phyloP scores from a whole-genome alignment of 306 rosid genomes.

The Castanea mollissima region DNA sequence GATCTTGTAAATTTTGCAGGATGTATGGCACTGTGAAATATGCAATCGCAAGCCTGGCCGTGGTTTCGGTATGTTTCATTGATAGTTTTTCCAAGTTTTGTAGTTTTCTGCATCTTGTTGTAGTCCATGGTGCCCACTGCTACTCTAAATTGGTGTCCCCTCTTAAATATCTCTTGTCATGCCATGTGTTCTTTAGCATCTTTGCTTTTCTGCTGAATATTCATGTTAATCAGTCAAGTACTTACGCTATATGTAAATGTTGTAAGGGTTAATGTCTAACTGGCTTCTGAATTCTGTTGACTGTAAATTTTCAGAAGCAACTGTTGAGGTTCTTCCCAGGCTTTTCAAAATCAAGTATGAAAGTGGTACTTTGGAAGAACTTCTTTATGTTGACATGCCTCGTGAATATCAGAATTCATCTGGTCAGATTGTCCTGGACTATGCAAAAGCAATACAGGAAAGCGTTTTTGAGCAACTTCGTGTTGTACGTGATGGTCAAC shows the following conservation, averaged over 20 bases:
- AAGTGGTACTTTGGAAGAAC: conserved; percentile 98
- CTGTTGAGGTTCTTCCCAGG: conserved; percentile 95
- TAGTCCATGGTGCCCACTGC: neutral
- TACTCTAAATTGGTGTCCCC: neutral
- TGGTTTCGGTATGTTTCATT: conserved; percentile 72
- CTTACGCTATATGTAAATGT: conserved; percentile 10
- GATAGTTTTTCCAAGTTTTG: conserved; percentile 8
- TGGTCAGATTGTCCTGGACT: conserved; percentile 94
- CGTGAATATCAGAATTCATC: conserved; percentile 92
- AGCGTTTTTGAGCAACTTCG: conserved; percentile 99
- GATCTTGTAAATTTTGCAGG: conserved; percentile 56
- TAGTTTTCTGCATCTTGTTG: neutral
- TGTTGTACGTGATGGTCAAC: conserved; percentile 99
- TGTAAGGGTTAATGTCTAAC: conserved; percentile 10
- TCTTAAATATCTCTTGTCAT: neutral
- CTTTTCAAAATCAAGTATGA: conserved; percentile 95
- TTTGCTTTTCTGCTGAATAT: neutral
- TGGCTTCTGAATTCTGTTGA: conserved; percentile 18
- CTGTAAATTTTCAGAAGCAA: conserved; percentile 73
- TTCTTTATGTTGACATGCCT: conserved; percentile 96
- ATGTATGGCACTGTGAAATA: conserved; percentile 97
- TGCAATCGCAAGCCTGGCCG: conserved; percentile 99
- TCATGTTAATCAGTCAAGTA: neutral
- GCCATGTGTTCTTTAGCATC: conserved; percentile 8
- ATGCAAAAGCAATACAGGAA: conserved; percentile 97